Evolutionary conservation across 345 rosid genomes (phyloP).

Genomic region (Euphorbia pulcherrima): DNA sequence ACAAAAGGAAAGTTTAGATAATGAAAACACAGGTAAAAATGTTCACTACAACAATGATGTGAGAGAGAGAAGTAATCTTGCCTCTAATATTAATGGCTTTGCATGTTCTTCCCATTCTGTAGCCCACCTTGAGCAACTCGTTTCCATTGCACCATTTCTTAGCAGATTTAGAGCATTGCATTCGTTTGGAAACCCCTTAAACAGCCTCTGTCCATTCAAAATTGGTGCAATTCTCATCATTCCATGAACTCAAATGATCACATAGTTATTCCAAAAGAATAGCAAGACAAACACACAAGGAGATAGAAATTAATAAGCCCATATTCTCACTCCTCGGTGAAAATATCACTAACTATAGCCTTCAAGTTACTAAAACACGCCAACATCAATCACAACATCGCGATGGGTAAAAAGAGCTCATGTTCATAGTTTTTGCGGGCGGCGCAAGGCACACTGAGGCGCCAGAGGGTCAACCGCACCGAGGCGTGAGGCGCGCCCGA

Average conservation of each 20-base stretch:
- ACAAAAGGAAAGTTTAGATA: conserved; percentile 14
- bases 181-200: conserved; percentile 73
- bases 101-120: conserved; percentile 94
- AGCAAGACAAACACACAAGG: not conserved
- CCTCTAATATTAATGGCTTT: conserved; percentile 49
- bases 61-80: conserved; percentile 2
- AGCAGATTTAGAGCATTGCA: conserved; percentile 54
- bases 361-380: not conserved
- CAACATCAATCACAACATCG: not conserved
- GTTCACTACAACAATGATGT: not conserved
- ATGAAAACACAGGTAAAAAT: not conserved
- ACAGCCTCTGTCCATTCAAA: conserved; percentile 54
- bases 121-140: conserved; percentile 74
- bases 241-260: not conserved
- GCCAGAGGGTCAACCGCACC: too few relatives aligned
- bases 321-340: not conserved
- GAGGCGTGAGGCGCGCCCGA: too few relatives aligned
- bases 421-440: too few relatives aligned
- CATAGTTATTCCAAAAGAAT: not conserved
- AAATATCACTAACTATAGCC: not conserved
- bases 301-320: not conserved
- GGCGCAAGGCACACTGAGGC: too few relatives aligned
- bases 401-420: not conserved
- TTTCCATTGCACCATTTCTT: conserved; percentile 61
- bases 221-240: not conserved